Evolutionary conservation across 306 rosid species (phyloP), one percentile per base, ranked within the genome.

Genomic region (Phaseolus lunatus): DNA sequence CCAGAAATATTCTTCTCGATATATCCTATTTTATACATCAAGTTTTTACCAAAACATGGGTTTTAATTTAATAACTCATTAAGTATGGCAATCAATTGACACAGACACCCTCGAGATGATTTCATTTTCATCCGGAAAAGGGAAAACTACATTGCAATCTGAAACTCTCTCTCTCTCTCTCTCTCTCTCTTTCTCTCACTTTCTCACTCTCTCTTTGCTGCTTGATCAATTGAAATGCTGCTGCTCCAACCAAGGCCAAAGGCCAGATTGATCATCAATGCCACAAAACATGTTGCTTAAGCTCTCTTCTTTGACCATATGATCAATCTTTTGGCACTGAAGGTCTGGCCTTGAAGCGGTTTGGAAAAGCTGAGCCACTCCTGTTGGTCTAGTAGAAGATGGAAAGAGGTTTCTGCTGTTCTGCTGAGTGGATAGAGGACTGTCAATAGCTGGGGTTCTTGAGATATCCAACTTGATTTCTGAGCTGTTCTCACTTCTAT

Each of bases 221-320:
- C 31, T 39, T 22, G 67, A 59, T 93, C 84, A 93, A 73, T 90
- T 93, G 91, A 93, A 93, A 33, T 88, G 91, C 66, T 89, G 96
- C 5, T 88, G 87, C 83, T 93, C 98, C 92, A 93, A 85, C 98
- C 96, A 93, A 20, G 98, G 98, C 98, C 98, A 93, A 24, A 93
- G 85, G 7, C 91, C 88, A 64, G 98, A 82, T 70, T 93, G 98
- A 68, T 93, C 96, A 78, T 93, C 98, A 71, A 93, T 90, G 65
- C 78, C 86, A 64, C 94, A 89, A 64, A 93, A 93, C 96, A 93
- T 93, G 86, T 78, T 93, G 90, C 90, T 89, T 11, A 86, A 67
- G 90, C 85, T 86, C 80, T 91, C 98, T 77, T 93, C 96, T 80
- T 89, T 90, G 64, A 87, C 89, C 50, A 88, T 88, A 18, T 87